Evolutionary conservation across 169 alveolate genomes (phyloP).

Genomic region (Miamiensis avidus): DNA sequence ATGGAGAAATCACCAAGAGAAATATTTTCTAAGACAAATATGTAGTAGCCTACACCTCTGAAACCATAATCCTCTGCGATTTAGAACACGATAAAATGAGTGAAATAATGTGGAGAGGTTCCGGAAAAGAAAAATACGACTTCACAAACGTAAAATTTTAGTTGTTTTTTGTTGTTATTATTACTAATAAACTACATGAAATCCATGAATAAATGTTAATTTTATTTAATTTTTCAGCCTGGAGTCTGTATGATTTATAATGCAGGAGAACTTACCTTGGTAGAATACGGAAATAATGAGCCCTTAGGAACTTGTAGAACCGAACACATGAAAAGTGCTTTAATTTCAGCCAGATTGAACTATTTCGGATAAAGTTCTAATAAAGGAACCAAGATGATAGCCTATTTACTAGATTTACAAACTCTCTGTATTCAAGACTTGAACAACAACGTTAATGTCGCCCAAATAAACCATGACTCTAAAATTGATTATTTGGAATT

Average conservation of each 20-base stretch:
- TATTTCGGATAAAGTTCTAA: constrained; percentile 45
- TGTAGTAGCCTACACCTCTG: constrained; percentile 89
- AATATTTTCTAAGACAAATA: constrained; percentile 88
- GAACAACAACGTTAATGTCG: constrained; percentile 79
- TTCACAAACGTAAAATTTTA: constrained; percentile 64
- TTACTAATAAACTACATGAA: not conserved
- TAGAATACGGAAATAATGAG: constrained; percentile 92
- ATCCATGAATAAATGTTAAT: no score
- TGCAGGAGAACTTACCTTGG: constrained; percentile 91
- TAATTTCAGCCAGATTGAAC: constrained; percentile 87
- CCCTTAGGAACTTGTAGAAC: constrained; percentile 91
- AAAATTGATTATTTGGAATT: constrained; percentile 90
- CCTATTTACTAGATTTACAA: constrained; percentile 89
- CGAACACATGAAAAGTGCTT: constrained; percentile 89
- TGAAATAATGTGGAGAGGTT: constrained; percentile 91
- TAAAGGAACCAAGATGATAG: constrained; percentile 83
- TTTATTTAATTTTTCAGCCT: constrained; percentile 49
- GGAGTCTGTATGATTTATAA: constrained; percentile 90
- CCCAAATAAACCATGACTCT: constrained; percentile 89
- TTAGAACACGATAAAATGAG: constrained; percentile 82
- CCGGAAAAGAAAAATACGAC: constrained; percentile 85
- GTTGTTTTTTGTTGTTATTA: no score
- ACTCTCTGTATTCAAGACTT: constrained; percentile 90
- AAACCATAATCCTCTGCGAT: constrained; percentile 88
- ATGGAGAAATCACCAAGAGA: constrained; percentile 89